Evolutionary conservation across 495 filamentous ascomycete genomes (phyloP), one percentile per base, ranked within the genome.

Genomic region (Viridothelium virens): DNA sequence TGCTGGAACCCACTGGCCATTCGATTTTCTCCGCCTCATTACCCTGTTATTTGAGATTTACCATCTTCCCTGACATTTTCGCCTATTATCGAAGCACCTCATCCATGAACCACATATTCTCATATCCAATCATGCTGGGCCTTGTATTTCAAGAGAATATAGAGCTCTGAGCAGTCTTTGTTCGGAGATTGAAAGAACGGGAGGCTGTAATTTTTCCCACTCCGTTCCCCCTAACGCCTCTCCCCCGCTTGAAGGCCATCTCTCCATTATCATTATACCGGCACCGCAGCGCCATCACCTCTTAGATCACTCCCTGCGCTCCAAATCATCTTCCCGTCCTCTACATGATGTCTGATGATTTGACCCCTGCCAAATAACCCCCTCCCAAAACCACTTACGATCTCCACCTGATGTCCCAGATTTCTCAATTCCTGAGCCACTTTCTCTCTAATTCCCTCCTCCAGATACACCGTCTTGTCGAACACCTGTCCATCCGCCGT

Each of bases 281-380:
- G 91, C 72, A 87, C 83, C 11, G 91, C 92, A 67, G 83, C 86
- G 38, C 94, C 92, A 81, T 98, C 94, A 2, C 91, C 94, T 63
- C 95, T 83, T 62, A 81, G 81, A 83, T 97, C 94, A 77, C 91
- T 96, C 25, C 91, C 94, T 1, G 85, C 92, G 69, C 86, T 91
- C 79, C 87, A 96, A 11, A 97, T 84, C 56, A 83, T 77, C 59
- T 78, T 74, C 39, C 85, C 86, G 34, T 91, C 86, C 64, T 91
- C 84, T 34, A 83, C 79, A 79, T 95, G 89, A 65, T 81, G 84
- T 64, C 91, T 80, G 66, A 97, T 92, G 56, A 97, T 81, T 82
- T 98, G 94, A 0, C 94, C 94, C 2, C 92, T 80, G 2, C 94
- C 94, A 82, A 98, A 98, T 77, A 88, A 77, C 2, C 81, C 79